Conservation (phyloP, 2,329 filamentous ascomycete genomes). For the Hortaea werneckii region DNA sequence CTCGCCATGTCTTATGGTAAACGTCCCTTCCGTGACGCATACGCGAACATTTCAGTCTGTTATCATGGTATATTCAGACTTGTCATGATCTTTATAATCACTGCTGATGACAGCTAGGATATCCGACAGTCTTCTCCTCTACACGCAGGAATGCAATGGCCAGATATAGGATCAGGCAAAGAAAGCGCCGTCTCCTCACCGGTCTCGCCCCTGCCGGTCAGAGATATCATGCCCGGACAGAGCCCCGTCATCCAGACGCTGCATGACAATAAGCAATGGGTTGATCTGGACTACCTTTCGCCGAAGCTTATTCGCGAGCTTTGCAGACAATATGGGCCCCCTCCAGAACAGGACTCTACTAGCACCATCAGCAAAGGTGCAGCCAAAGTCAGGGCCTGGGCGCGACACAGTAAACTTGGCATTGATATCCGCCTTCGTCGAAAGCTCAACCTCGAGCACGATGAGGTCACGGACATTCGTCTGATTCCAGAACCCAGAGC, state of each 20-base stretch:
- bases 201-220: too few species aligned
- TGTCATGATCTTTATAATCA: too few species aligned
- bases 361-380: constrained; percentile 5
- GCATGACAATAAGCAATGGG: constrained; percentile 8
- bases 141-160: too few species aligned
- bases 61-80: too few species aligned
- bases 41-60: too few species aligned
- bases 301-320: constrained; percentile 8
- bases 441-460: constrained; percentile 5
- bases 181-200: too few species aligned
- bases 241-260: constrained; percentile 1
- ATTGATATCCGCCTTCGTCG: constrained; percentile 8
- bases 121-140: neutral
- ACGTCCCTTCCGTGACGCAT: too few species aligned
- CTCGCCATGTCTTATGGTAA: too few species aligned
- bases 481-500: neutral
- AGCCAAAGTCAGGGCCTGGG: constrained; percentile 12
- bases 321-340: constrained; percentile 6
- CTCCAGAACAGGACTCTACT: constrained; percentile 1
- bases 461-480: constrained; percentile 9
- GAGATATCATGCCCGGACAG: neutral
- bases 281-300: constrained; percentile 7
- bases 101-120: neutral
- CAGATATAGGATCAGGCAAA: too few species aligned
- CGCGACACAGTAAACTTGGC: constrained; percentile 8